Base-by-base conservation (phyloP, 257 asterid species). In the Forsythia suspensa region DNA sequence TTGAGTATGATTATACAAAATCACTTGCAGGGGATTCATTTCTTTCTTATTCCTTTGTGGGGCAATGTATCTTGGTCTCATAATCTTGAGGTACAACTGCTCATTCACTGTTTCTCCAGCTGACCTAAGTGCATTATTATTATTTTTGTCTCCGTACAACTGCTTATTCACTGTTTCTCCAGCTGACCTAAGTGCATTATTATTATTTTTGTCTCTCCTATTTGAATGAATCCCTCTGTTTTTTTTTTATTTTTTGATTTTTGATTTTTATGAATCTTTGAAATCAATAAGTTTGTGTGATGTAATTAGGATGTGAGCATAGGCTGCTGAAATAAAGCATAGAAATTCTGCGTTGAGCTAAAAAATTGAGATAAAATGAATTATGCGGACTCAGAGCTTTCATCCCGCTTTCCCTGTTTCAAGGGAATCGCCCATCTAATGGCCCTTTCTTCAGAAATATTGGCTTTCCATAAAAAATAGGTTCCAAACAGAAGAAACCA, bases 31-130 rank as follows among this genome's bases (percentile, higher is more conserved):
- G 90, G 90, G 90, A 73, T 72, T 87, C 63, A 84, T 87, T 48
- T 87, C 90, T 36, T 82, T 87, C 74, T 72, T 82, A 77, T 87
- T 87, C 74, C 86, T 84, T 52, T 80, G 90, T 76, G 85, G 44
- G 59, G 88, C 90, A 13, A 80, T 76, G 61, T 87, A 87, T 80
- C 84, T 87, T 44, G 80, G 90, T 78, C 34, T 84, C 75, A 85
- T 86, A 71, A 86, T 86, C 46, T 67, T 80, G 76, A 83, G 80
- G 83, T 78, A 73, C 38, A 63, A 63, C 18, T 63, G 70, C 40
- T 9, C 40, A 63, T 63, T 63, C 16, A 11, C 70, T 3, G 11
- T 10, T 29, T n/a, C 18, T 63, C 70, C 66, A n/a, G 59, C 59
- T n/a, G 15, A 48, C 59, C 2, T 2, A 48, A 4, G 6, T 48